These are phyloP conservation scores for Ephemerocybe angulata DNA, from an alignment of 768 basidiomycete genomes.

Conservation along the genomic window DNA sequence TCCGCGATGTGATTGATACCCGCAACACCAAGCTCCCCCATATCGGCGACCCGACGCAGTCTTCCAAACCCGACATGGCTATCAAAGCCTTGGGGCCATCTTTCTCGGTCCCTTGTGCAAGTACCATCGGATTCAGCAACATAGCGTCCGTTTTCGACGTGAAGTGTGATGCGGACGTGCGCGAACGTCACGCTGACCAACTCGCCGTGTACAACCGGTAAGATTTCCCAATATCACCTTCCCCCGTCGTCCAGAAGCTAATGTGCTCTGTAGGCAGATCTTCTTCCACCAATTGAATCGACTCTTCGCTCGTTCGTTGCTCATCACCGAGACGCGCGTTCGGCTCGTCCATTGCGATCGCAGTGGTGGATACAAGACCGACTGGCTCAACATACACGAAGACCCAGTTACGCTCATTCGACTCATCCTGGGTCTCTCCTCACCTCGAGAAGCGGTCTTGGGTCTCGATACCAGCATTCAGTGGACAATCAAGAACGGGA, in stretches of 20 bases:
- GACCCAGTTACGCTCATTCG: conserved; percentile 1
- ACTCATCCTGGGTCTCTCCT: neutral
- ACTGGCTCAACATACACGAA: neutral
- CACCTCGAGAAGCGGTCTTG: neutral
- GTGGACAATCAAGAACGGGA: neutral
- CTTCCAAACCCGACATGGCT: neutral
- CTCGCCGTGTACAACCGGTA: too few relatives aligned
- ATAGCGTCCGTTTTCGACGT: neutral
- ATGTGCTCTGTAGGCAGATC: conserved; percentile 4
- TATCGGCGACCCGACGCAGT: neutral
- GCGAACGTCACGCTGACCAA: neutral
- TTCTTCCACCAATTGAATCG: conserved; percentile 1
- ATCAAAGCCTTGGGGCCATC: neutral
- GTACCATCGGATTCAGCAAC: neutral
- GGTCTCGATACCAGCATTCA: conserved; percentile 3
- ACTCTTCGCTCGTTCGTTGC: neutral
- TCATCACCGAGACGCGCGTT: neutral
- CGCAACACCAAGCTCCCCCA: neutral
- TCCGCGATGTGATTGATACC: neutral
- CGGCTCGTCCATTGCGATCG: conserved; percentile 8
- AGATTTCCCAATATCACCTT: too few relatives aligned
- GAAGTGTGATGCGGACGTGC: neutral
- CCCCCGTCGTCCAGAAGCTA: too few relatives aligned
- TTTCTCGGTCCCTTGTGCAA: neutral
- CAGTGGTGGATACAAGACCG: neutral